These are phyloP conservation scores for Dryadomyces quercivorus DNA, from an alignment of 2,329 filamentous ascomycete genomes.

Conservation along the genomic window DNA sequence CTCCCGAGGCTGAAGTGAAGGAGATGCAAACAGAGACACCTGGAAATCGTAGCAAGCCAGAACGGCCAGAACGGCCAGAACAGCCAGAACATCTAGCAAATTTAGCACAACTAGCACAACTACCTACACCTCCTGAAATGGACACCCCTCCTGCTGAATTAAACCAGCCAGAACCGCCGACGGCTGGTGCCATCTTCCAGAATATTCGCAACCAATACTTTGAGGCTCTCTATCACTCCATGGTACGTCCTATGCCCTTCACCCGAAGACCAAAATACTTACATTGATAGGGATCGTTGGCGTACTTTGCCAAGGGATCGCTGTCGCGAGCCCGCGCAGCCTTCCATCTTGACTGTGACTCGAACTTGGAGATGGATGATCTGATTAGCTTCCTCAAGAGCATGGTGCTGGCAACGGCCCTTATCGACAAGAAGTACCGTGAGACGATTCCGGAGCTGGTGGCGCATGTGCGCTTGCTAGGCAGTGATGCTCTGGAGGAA, in stretches of 20 bases:
- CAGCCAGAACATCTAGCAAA: background rate
- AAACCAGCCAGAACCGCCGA: slow-evolving; percentile 19
- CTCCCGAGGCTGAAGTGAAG: background rate
- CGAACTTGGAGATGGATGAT: slow-evolving; percentile 47
- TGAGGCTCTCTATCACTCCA: slow-evolving; percentile 49
- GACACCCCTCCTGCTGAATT: slow-evolving; percentile 6
- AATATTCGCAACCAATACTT: slow-evolving; percentile 47
- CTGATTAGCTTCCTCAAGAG: slow-evolving; percentile 57
- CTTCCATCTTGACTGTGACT: slow-evolving; percentile 52
- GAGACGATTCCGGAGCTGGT: slow-evolving; percentile 55
- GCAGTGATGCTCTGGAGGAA: slow-evolving; percentile 38
- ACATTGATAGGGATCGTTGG: slow-evolving; percentile 50
- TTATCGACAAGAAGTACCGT: slow-evolving; percentile 72
- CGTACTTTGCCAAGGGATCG: slow-evolving; percentile 75
- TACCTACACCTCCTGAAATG: slow-evolving; percentile 10
- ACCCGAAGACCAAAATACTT: slow-evolving; percentile 4
- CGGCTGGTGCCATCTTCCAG: slow-evolving; percentile 41
- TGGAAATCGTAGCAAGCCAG: background rate
- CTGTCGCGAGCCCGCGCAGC: slow-evolving; percentile 62
- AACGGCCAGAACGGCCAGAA: background rate
- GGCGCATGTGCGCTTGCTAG: slow-evolving; percentile 37
- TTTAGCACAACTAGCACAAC: background rate
- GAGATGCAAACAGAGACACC: background rate
- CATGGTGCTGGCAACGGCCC: slow-evolving; percentile 51
- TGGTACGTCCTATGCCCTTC: slow-evolving; percentile 27